Conservation (phyloP, 768 basidiomycete species). For the Boletus bicolor region DNA sequence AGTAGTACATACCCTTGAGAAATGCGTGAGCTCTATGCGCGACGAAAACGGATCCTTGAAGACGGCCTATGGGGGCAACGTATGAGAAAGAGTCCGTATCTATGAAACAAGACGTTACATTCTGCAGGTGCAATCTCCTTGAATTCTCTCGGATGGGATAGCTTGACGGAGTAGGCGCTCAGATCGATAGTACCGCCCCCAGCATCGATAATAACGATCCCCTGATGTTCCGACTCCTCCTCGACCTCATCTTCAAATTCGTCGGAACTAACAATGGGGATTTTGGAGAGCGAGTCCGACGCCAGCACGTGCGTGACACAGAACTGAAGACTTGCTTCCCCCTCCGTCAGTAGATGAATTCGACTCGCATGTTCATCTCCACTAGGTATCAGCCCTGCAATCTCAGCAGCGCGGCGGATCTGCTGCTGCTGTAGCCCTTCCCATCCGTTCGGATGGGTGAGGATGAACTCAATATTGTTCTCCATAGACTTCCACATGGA, state of each 20-base stretch:
- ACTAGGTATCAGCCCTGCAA: slow-evolving; percentile 22
- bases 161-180: slow-evolving; percentile 34
- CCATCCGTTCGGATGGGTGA: slow-evolving; percentile 34
- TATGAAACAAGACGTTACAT: slow-evolving; percentile 13
- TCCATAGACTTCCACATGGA: slow-evolving; percentile 25
- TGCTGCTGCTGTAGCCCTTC: slow-evolving; percentile 29
- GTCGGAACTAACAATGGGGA: slow-evolving; percentile 1
- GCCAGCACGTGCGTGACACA: slow-evolving; percentile 44
- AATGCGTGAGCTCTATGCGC: slow-evolving; percentile 27
- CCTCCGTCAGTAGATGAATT: slow-evolving; percentile 27
- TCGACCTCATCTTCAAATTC: neutral
- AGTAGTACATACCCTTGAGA: slow-evolving; percentile 23
- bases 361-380: slow-evolving; percentile 9
- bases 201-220: slow-evolving; percentile 42
- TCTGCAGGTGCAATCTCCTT: slow-evolving; percentile 36
- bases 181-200: slow-evolving; percentile 42
- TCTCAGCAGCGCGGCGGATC: slow-evolving; percentile 25
- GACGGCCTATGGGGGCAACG: slow-evolving; percentile 26
- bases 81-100: neutral
- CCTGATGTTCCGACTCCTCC: slow-evolving; percentile 28
- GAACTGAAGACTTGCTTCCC: slow-evolving; percentile 27
- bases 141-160: slow-evolving; percentile 22
- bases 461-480: slow-evolving; percentile 20
- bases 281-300: slow-evolving; percentile 22
- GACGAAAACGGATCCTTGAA: slow-evolving; percentile 39